phyloP scores from a whole-genome alignment of 495 filamentous ascomycete species.

The Talaromyces nanjingensis region DNA sequence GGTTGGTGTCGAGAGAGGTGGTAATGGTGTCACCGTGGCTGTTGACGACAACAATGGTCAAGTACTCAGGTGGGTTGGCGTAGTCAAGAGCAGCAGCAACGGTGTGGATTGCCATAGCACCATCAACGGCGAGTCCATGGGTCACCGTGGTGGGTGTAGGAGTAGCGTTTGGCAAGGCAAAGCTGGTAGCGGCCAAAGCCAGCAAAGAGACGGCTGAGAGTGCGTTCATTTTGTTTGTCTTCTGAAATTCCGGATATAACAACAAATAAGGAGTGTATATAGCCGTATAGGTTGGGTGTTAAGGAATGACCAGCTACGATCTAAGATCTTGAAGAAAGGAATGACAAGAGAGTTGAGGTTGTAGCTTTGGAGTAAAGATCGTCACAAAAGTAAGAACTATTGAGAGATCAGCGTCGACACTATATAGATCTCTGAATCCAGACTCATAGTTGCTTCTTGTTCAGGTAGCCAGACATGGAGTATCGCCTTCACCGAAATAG shows the following conservation, averaged over 20 bases:
- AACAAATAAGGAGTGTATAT: neutral
- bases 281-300: neutral
- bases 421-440: neutral
- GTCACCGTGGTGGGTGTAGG: neutral
- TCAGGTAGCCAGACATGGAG: neutral
- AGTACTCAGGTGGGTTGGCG: neutral
- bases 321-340: neutral
- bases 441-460: neutral
- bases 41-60: constrained; percentile 6
- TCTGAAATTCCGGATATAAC: neutral
- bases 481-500: neutral
- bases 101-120: neutral
- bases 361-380: neutral
- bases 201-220: neutral
- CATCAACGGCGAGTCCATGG: neutral
- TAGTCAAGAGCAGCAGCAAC: neutral
- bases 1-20: neutral
- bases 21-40: neutral
- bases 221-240: neutral
- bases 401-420: neutral
- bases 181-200: neutral
- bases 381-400: neutral
- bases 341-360: neutral
- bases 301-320: neutral
- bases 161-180: neutral